Evolutionary conservation across 306 rosid species (phyloP).

Genomic region (Bauhinia variegata): DNA sequence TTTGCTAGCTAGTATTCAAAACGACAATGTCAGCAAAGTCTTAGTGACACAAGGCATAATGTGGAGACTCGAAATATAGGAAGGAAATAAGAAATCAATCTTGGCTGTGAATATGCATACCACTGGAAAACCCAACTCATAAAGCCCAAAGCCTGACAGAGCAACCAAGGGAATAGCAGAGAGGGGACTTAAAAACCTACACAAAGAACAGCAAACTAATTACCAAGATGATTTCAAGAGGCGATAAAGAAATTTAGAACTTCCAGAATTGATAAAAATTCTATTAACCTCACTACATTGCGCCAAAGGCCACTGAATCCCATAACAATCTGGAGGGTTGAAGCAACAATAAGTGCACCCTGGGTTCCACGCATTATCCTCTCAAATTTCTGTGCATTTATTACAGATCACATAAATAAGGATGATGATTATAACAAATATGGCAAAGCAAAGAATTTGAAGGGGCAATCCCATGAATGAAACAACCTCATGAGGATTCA

Average conservation of each 20-base stretch:
- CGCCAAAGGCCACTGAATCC: conserved; percentile 99
- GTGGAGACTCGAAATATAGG: conserved; percentile 1
- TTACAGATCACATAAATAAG: conserved; percentile 25
- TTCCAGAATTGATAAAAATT: conserved; percentile 2
- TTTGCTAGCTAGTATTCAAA: conserved; percentile 66
- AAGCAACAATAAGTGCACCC: conserved; percentile 96
- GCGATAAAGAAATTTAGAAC: not conserved
- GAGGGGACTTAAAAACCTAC: conserved; percentile 87
- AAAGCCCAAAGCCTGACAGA: conserved; percentile 86
- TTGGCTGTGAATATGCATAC: conserved; percentile 48
- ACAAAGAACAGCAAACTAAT: conserved; percentile 38
- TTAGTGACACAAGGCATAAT: conserved; percentile 21
- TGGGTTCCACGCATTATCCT: conserved; percentile 94
- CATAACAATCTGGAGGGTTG: conserved; percentile 94
- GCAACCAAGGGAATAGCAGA: conserved; percentile 91
- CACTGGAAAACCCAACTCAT: conserved; percentile 87
- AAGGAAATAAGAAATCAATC: not conserved
- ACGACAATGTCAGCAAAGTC: conserved; percentile 20
- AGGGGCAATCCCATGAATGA: conserved; percentile 21
- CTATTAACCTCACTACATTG: conserved; percentile 78
- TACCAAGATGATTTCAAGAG: conserved; percentile 18
- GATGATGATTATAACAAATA: conserved; percentile 5
- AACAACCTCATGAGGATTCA: conserved; percentile 80
- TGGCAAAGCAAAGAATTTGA: too few relatives aligned
- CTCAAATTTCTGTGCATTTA: conserved; percentile 74